These are phyloP conservation scores for Talaromyces albobiverticillius DNA, from an alignment of 2,329 filamentous ascomycete species.

Conservation along the genomic window DNA sequence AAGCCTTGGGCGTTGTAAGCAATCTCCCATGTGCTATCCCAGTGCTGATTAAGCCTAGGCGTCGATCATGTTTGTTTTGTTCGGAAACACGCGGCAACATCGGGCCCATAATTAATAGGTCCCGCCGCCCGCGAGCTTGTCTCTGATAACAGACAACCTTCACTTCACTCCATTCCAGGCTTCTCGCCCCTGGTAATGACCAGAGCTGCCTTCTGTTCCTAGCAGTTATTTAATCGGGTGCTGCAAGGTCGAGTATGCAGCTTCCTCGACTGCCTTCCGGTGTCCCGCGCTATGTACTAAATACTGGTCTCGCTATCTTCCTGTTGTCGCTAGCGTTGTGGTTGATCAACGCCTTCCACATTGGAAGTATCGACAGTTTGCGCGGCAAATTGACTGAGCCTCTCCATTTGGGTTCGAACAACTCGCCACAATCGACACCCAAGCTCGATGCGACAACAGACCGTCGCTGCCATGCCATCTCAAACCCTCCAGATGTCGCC, in stretches of 20 bases:
- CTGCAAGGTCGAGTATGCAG: conserved; percentile 8
- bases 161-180: too few species aligned
- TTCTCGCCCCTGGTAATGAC: too few species aligned
- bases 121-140: too few species aligned
- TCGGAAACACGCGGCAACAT: too few species aligned
- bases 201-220: too few species aligned
- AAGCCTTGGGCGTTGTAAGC: too few species aligned
- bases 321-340: conserved; percentile 8
- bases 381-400: conserved; percentile 7
- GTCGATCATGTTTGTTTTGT: too few species aligned
- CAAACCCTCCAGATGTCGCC: conserved; percentile 47
- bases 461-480: conserved; percentile 39
- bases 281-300: conserved; percentile 11
- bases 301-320: conserved; percentile 11
- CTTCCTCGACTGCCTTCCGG: conserved; percentile 8
- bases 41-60: too few species aligned
- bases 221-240: not conserved
- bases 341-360: conserved; percentile 8
- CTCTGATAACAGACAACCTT: too few species aligned
- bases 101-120: too few species aligned
- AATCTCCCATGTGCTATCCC: too few species aligned
- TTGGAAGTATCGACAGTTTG: not conserved
- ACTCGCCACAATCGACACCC: not conserved
- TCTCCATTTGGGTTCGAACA: not conserved
- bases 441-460: conserved; percentile 12